phyloP scores from a whole-genome alignment of 2,329 filamentous ascomycete species.

The Mariannaea elegans region DNA sequence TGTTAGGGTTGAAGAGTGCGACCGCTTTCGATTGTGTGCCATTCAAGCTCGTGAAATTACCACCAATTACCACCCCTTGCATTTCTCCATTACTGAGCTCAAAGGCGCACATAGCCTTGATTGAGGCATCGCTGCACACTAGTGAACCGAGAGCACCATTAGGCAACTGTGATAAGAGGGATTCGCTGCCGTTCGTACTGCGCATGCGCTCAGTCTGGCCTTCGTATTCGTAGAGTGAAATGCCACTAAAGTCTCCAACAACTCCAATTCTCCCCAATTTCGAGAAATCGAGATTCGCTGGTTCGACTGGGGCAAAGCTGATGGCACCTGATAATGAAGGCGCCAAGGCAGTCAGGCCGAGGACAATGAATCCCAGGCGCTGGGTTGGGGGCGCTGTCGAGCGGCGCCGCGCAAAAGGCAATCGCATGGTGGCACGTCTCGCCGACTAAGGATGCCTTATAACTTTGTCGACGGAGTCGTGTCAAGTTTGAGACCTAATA shows the following conservation, averaged over 20 bases:
- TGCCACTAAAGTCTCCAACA: slow-evolving; percentile 87
- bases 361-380: slow-evolving; percentile 42
- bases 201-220: slow-evolving; percentile 77
- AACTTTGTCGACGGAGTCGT: slow-evolving; percentile 10
- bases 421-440: slow-evolving; percentile 56
- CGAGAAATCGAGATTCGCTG: slow-evolving; percentile 79
- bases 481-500: slow-evolving; percentile 17
- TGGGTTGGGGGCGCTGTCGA: slow-evolving; percentile 49
- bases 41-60: slow-evolving; percentile 94
- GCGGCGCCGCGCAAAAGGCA: slow-evolving; percentile 53
- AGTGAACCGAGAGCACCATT: slow-evolving; percentile 84
- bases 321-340: slow-evolving; percentile 58
- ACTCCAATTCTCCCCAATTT: slow-evolving; percentile 85
- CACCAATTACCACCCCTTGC: slow-evolving; percentile 83
- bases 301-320: slow-evolving; percentile 69
- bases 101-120: slow-evolving; percentile 88
- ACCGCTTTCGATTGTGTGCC: slow-evolving; percentile 79
- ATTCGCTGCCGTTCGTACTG: slow-evolving; percentile 80
- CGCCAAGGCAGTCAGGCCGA: slow-evolving; percentile 53
- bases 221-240: slow-evolving; percentile 87
- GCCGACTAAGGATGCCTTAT: slow-evolving; percentile 24
- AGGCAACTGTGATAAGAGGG: slow-evolving; percentile 82
- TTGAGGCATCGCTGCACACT: slow-evolving; percentile 81
- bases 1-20: slow-evolving; percentile 81
- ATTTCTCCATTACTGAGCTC: slow-evolving; percentile 71